Base-by-base conservation (phyloP, 1,284 basidiomycete genomes). In the Ustilago cynodontis region DNA sequence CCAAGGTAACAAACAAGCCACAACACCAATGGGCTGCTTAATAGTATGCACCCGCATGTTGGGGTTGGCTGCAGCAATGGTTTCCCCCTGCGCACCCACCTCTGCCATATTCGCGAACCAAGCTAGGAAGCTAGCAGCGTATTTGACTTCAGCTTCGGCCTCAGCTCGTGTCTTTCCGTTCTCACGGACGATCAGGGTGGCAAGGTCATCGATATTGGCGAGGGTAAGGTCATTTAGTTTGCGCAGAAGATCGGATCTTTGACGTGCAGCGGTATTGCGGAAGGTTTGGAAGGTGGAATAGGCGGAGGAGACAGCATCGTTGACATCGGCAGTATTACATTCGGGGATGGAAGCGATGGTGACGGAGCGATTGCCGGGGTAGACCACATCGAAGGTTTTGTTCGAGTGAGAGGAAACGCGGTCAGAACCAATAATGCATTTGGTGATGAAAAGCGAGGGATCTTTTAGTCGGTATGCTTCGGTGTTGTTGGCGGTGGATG, bases 1-100 rank as follows among this genome's bases (percentile, higher is more conserved):
- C 78, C 78, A 80, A 7, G 78, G 78, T 29, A 69, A 49, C 22
- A 80, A 31, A 20, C 77, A 70, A 2, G 71, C 75, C 9, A 76
- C 72, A 6, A 71, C 71, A 0, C 75, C 75, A 18, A 73, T 70
- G 18, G 75, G 75, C 49, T 77, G 75, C 24, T 59, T 41, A 20
- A 77, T 70, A 11, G 71, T 74, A 14, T 65, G 55, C 31, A 71
- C 50, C 4, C 72, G 37, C 43, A 66, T 60, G 16, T 49, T 57
- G 0, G 72, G 59, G 24, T 75, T 75, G 11, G 72, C 67, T 1
- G 72, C 59, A 0, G 59, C 24, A 49, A 75, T 71, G 24, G 72
- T 75, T 33, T 64, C 64, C 0, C 72, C 72, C 45, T 75, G 65
- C 9, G 56, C 43, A 9, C 61, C 71, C 1, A 58, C 41, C 39